phyloP scores from a whole-genome alignment of 345 rosid species.

The Arabidopsis thaliana region TAIR10.1 NC_003074.8:20846001-20846500 shows the following conservation, averaged over 20 bases:
- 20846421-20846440: neutral
- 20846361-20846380: conserved; percentile 67
- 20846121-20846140: conserved; percentile 98
- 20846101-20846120: conserved; percentile 36
- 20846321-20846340: conserved; percentile 81
- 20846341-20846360: conserved; percentile 96
- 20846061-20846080: conserved; percentile 27
- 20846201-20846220: conserved; percentile 38
- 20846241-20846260: neutral
- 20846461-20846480: conserved; percentile 80
- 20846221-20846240: conserved; percentile 12
- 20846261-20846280: neutral
- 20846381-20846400: neutral
- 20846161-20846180: conserved; percentile 93
- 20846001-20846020: conserved; percentile 38
- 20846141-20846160: conserved; percentile 93
- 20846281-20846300: conserved; percentile 91
- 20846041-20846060: conserved; percentile 35
- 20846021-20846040: conserved; percentile 34
- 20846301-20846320: conserved; percentile 94
- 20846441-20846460: conserved; percentile 48
- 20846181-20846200: conserved; percentile 98
- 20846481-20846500: conserved; percentile 97
- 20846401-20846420: conserved; percentile 20
- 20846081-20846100: conserved; percentile 14